Evolutionary conservation across 257 asterid genomes (phyloP), one percentile per base, ranked within the genome.

Genomic region (Paulownia fortunei): DNA sequence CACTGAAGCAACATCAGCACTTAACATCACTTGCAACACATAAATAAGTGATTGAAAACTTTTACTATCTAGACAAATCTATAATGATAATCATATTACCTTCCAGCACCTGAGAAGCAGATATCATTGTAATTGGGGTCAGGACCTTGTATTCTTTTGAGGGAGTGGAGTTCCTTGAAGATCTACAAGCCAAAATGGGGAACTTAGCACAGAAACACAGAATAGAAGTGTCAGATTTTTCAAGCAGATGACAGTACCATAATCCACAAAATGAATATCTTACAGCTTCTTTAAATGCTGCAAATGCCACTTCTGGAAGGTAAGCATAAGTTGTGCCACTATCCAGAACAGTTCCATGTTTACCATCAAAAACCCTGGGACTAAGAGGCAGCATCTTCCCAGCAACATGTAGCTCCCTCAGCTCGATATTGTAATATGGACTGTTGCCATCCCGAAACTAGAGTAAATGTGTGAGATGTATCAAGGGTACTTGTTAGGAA

Each of bases 361-460:
- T 93, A 52, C 94, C 94, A 86, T 95, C 97, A 82, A 95, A 95
- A 59, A 91, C 85, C 69, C 42, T 85, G 61, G 90, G 92, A 82
- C 85, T 84, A 41, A 96, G 76, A 79, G 81, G 69, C 84, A 96
- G 85, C 70, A 75, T 84, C 91, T 96, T 96, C 89, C 99, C 99
- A 88, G 97, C 97, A 82, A 96, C 97, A 84, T 84, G 96, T 55
- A 96, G 76, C 96, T 86, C 99, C 89, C 80, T 96, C 89, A 96
- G 97, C 85, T 96, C 97, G 56, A 96, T 85, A 84, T 96, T 96
- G 96, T 96, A 96, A 92, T 93, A 96, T 81, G 97, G 97, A 82
- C 99, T 96, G 99, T 93, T 93, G 91, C 97, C 96, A 95, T 88
- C 97, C 96, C 97, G 90, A 93, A 86, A 95, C 97, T 92, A 96